Base-by-base conservation (phyloP, 768 basidiomycete species). In the Floccularia luteovirens region DNA sequence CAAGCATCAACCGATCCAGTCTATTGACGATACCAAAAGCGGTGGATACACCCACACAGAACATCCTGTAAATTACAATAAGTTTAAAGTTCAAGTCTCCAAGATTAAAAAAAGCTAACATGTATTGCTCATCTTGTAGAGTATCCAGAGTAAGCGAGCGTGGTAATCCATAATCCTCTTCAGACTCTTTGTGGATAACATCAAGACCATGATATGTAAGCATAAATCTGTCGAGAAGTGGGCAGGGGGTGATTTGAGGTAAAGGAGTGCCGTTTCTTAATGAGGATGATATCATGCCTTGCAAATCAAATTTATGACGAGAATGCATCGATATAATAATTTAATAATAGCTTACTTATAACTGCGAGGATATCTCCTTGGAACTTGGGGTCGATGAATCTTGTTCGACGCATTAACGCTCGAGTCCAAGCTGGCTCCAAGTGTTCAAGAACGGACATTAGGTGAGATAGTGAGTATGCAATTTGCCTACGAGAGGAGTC, bases 221-320 rank as follows among this genome's bases (percentile, higher is more conserved):
- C 57, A 64, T 60, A 44, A 72, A 76, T 7, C 74, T 58, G 45
- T 75, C 72, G 0, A 74, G 47, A 5, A 76, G 60, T 1, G 79
- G 89, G 49, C 81, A 84, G 0, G 90, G 89, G 2, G 89, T 91
- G 39, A 92, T 85, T 52, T 92, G 90, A 0, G 90, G 90, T 2
- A 93, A 64, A 0, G 90, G 78, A 5, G 63, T 64, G 3, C 86
- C 89, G 0, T 82, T 81, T 12, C 82, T 73, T 13, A 93, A 62
- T 5, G 87, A 72, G 0, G 79, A 80, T 0, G 88, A 82, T 40
- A 88, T 78, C 73, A 93, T 75, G 23, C 74, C 86, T 88, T 23
- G 14, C 8, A 20, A 22, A 35, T 14, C 8, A 3, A 14, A 4
- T 31, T 30, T 19, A 41, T 24, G 28, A 2, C n/a, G 25, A 43